A percentile compares a stretch with the other conserved stretches of the same genome.
phyloP scores from a whole-genome alignment of 345 rosid species.

The Euphorbia pulcherrima region DNA sequence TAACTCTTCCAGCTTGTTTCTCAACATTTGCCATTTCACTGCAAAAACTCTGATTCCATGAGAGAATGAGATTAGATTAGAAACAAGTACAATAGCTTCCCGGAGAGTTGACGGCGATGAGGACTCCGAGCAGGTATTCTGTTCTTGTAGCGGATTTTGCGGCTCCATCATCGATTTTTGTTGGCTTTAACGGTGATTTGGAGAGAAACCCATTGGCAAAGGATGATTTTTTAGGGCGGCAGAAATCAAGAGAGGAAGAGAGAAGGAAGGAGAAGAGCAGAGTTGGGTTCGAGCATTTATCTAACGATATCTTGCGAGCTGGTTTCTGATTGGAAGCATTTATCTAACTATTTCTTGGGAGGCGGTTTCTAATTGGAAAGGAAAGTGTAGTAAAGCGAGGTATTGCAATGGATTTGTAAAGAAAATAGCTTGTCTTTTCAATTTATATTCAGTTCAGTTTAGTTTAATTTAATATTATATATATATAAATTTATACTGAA shows the following conservation, averaged over 20 bases:
- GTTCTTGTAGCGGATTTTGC: constrained; percentile 20
- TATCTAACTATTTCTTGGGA: too few species aligned
- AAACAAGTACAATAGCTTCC: constrained; percentile 49
- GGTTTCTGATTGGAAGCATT: too few species aligned
- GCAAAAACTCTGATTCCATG: constrained; percentile 61
- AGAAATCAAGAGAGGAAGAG: neutral
- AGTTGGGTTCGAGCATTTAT: neutral
- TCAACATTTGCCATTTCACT: constrained; percentile 75
- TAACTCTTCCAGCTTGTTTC: constrained; percentile 69
- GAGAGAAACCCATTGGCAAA: constrained; percentile 34
- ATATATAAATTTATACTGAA: too few species aligned
- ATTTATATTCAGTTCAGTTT: too few species aligned
- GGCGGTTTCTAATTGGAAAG: too few species aligned
- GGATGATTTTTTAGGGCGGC: neutral
- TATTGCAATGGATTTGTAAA: too few species aligned
- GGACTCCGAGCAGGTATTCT: constrained; percentile 15
- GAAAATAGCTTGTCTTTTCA: too few species aligned
- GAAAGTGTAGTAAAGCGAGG: too few species aligned
- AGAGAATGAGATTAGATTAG: constrained; percentile 63
- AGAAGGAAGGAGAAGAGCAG: neutral
- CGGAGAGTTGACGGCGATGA: constrained; percentile 33
- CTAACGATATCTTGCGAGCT: constrained; percentile 20
- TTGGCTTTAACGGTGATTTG: constrained; percentile 12
- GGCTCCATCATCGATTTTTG: constrained; percentile 27
- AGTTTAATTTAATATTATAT: too few species aligned